These are phyloP conservation scores for Polygonum maritimum DNA, from an alignment of 148 eudicot species.

Conservation along the genomic window DNA sequence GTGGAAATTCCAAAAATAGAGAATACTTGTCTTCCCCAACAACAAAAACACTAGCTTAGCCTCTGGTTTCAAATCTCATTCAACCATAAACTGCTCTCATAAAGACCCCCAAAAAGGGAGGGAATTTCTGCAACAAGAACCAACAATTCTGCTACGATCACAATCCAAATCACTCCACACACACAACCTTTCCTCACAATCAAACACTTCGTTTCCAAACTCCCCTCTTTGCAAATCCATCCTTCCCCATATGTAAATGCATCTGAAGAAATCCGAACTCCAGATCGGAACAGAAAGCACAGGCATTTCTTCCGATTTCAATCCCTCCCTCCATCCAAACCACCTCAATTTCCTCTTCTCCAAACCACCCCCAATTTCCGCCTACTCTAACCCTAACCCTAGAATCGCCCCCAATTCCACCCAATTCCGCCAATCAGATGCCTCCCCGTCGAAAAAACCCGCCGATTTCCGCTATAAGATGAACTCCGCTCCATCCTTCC, in stretches of 20 bases:
- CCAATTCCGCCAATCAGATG: constrained; percentile 22
- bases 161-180: neutral
- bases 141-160: neutral
- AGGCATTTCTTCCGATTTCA: constrained; percentile 96
- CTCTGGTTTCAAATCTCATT: constrained; percentile 24
- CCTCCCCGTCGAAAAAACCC: constrained; percentile 15
- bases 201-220: no score
- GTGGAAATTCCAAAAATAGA: neutral
- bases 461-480: constrained; percentile 42
- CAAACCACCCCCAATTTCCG: constrained; percentile 6
- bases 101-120: constrained; percentile 21
- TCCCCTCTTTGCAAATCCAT: no score
- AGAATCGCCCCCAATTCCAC: constrained; percentile 1
- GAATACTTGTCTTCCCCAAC: neutral
- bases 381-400: neutral
- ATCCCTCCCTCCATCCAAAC: constrained; percentile 40
- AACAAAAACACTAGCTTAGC: constrained; percentile 13
- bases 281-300: constrained; percentile 98
- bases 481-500: constrained; percentile 32
- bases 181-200: no score
- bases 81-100: constrained; percentile 32
- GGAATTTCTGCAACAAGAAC: neutral
- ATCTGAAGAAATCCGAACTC: constrained; percentile 92
- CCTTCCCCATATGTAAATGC: constrained; percentile 61
- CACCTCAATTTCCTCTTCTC: neutral